Evolutionary conservation across 1,284 basidiomycete genomes (phyloP).

Genomic region (Irpex lacteus): DNA sequence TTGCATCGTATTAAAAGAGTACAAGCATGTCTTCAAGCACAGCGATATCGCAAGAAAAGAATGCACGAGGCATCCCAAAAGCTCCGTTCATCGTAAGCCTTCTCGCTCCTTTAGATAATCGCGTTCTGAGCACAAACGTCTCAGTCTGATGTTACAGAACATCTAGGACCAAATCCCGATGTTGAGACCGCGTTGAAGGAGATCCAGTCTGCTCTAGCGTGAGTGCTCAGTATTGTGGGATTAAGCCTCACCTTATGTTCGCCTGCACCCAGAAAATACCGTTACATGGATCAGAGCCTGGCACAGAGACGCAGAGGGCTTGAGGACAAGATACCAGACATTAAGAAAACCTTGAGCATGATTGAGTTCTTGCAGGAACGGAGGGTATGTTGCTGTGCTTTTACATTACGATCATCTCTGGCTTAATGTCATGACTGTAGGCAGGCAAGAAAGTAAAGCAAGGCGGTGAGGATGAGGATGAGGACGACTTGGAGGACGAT

Average conservation of each 20-base stretch:
- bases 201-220: conserved; percentile 95
- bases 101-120: not conserved
- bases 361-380: conserved; percentile 80
- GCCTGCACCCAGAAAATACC: conserved; percentile 79
- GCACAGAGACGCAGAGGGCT: conserved; percentile 78
- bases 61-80: conserved; percentile 90
- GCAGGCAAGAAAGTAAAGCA: conserved; percentile 53
- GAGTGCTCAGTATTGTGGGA: conserved; percentile 29
- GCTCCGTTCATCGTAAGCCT: conserved; percentile 90
- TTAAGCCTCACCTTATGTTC: conserved; percentile 8
- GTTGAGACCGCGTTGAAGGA: conserved; percentile 78
- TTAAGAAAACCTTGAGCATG: conserved; percentile 90
- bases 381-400: conserved; percentile 43
- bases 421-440: conserved; percentile 29
- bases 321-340: conserved; percentile 96
- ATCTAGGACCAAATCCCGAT: conserved; percentile 77
- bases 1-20: not conserved
- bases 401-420: not conserved
- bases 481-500: conserved; percentile 40
- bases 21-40: conserved; percentile 16
- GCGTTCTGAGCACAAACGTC: conserved; percentile 5
- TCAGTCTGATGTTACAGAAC: conserved; percentile 82
- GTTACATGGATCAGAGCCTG: conserved; percentile 94
- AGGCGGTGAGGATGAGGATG: conserved; percentile 37
- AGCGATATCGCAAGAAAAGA: conserved; percentile 53